Evolutionary conservation across 495 filamentous ascomycete genomes (phyloP).

Genomic region (Talaromyces trachyspermus): DNA sequence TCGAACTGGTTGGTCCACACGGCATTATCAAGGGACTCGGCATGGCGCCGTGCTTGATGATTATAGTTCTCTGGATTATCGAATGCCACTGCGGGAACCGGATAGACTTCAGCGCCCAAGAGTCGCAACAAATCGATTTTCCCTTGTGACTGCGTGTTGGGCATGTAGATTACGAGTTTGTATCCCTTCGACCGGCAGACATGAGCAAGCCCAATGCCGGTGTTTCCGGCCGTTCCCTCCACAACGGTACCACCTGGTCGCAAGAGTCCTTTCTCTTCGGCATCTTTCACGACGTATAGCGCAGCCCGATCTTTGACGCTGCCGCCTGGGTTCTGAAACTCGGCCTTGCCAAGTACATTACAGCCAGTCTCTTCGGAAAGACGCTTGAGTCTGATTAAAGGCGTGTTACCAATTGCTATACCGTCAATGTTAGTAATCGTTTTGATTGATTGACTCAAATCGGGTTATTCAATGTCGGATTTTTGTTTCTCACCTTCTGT

Average conservation of each 20-base stretch:
- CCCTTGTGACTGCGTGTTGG: conserved; percentile 94
- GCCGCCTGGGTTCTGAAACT: conserved; percentile 97
- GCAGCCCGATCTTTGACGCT: conserved; percentile 96
- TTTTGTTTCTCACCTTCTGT: conserved; percentile 60
- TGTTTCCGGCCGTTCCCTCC: conserved; percentile 96
- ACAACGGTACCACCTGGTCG: conserved; percentile 86
- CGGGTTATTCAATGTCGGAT: not conserved
- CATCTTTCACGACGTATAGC: conserved; percentile 87
- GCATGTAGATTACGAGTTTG: conserved; percentile 97
- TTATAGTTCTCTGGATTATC: conserved; percentile 97
- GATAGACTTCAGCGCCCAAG: conserved; percentile 93
- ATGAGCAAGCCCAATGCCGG: conserved; percentile 93
- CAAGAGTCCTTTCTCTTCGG: conserved; percentile 79
- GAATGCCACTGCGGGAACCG: conserved; percentile 95
- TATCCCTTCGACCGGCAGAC: conserved; percentile 93
- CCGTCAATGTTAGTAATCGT: no score
- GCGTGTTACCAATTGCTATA: conserved; percentile 95
- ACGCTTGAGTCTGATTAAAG: conserved; percentile 79
- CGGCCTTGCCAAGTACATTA: conserved; percentile 90
- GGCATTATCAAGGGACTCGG: conserved; percentile 76
- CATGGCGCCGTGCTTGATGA: conserved; percentile 85
- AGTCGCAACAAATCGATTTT: conserved; percentile 91
- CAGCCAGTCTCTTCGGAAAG: conserved; percentile 91
- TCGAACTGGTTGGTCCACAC: conserved; percentile 99
- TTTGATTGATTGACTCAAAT: no score